Conservation (phyloP, 2,329 filamentous ascomycete species). For the Fusarium multiceps region DNA sequence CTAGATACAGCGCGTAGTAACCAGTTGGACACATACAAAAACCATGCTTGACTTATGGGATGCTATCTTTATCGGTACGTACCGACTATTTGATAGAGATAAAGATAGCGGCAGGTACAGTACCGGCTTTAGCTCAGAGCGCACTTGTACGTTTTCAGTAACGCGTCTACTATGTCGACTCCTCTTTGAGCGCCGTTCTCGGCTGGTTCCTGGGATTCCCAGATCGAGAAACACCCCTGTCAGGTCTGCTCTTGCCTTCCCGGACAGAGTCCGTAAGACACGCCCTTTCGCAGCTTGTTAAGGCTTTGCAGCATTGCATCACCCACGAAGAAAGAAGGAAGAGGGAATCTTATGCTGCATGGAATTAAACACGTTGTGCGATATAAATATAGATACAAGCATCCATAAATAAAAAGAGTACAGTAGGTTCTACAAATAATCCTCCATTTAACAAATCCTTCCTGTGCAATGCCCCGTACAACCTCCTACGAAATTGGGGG, state of each 20-base stretch:
- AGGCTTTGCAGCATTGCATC: conserved; percentile 6
- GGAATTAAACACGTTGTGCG: background rate
- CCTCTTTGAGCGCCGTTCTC: conserved; percentile 35
- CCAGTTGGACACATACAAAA: conserved; percentile 45
- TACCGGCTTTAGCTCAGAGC: conserved; percentile 23
- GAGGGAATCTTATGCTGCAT: background rate
- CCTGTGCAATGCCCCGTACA: background rate
- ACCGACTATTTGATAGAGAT: conserved; percentile 31
- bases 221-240: conserved; percentile 24
- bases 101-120: conserved; percentile 40
- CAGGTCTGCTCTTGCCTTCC: conserved; percentile 6
- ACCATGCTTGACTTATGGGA: conserved; percentile 18
- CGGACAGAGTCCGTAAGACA: conserved; percentile 35
- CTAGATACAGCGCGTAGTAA: conserved; percentile 36
- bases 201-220: conserved; percentile 37
- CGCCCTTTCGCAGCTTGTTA: conserved; percentile 9
- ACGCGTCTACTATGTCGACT: conserved; percentile 25
- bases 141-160: conserved; percentile 22
- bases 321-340: background rate
- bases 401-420: background rate
- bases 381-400: background rate
- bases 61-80: conserved; percentile 43
- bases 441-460: background rate
- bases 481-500: conserved; percentile 11
- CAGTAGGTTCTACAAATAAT: background rate